These are phyloP conservation scores for Obba rivulosa DNA, from an alignment of 768 basidiomycete species.

Conservation along the genomic window DNA sequence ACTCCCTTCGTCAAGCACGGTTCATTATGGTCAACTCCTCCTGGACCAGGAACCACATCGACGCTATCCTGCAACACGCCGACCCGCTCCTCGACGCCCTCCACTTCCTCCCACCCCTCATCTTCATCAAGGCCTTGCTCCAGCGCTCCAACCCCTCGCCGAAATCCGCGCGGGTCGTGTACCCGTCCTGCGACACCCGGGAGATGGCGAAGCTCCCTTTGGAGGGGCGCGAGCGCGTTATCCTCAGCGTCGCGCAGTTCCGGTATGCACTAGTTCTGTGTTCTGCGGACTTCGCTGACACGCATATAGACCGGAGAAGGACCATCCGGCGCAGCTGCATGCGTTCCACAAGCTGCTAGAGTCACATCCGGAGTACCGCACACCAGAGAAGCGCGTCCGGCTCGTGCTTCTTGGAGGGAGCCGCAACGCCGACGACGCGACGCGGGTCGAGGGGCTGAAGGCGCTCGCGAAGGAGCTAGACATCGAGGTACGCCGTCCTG, in stretches of 20 bases:
- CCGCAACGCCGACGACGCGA: conserved; percentile 71
- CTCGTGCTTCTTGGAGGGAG: conserved; percentile 83
- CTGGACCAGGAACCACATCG: conserved; percentile 87
- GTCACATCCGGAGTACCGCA: conserved; percentile 52
- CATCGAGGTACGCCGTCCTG: conserved; percentile 47
- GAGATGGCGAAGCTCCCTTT: conserved; percentile 58
- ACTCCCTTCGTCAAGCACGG: conserved; percentile 63
- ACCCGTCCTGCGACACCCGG: conserved; percentile 88
- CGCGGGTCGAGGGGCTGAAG: conserved; percentile 59
- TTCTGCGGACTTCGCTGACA: not conserved
- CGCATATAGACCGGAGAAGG: conserved; percentile 72
- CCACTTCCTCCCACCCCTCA: conserved; percentile 37
- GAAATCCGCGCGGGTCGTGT: conserved; percentile 51
- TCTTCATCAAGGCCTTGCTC: conserved; percentile 22
- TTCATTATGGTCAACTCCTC: conserved; percentile 93
- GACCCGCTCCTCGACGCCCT: conserved; percentile 45
- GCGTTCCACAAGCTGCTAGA: conserved; percentile 60
- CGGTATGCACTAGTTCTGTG: conserved; percentile 44
- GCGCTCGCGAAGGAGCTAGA: conserved; percentile 54
- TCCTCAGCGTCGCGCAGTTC: conserved; percentile 92
- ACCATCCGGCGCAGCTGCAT: conserved; percentile 74
- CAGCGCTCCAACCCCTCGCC: conserved; percentile 1
- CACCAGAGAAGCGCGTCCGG: conserved; percentile 32
- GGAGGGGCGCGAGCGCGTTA: conserved; percentile 49
- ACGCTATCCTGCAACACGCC: conserved; percentile 58